Base-by-base conservation (phyloP, 169 alveolate genomes). In the Eimeria sp. region DNA sequence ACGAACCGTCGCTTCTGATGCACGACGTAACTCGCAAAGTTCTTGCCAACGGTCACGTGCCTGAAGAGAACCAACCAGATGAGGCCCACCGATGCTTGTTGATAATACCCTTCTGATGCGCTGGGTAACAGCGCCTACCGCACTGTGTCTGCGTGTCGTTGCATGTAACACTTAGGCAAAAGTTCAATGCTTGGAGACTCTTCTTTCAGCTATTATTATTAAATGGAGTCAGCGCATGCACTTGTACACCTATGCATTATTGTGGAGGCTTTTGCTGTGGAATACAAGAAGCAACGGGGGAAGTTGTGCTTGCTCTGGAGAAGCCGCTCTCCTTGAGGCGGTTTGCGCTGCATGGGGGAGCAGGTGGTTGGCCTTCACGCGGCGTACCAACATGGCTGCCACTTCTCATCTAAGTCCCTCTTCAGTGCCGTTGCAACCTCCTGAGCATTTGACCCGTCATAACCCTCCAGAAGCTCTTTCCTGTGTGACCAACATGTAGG, bases 41-140 rank as follows among this genome's bases (percentile, higher is more conserved):
- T 96, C 95, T 97, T 97, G 18, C 99, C 99, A 58, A 98, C 97
- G 60, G 98, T 97, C 58, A 98, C 99, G 87, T 98, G 99, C 96
- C 96, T 95, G 87, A 77, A 77, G 87, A 46, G 62, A n/a, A 11
- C 43, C 80, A n/a, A 11, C 43, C 80, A 71, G 62, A 77, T 13
- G 6, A 49, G 43, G 16, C 4, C 27, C 66, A 11, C 87, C 43
- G 11, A 66, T 10, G 64, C 43, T 56, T 20, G 40, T 66, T 25
- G 64, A 33, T 49, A 33, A n/a, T 13, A 40, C 46, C 27, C 25
- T 30, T 40, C 30, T 40, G 56, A 10, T 54, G 16, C 0, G 60
- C 85, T 74, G 56, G 58, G 33, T 20, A 33, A 18, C 8, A 25
- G 16, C 27, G 16, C 85, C 37, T 66, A 66, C 20, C 0, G 27